These are phyloP conservation scores for Aspergillus hancockii DNA, from an alignment of 495 filamentous ascomycete genomes.

Conservation along the genomic window DNA sequence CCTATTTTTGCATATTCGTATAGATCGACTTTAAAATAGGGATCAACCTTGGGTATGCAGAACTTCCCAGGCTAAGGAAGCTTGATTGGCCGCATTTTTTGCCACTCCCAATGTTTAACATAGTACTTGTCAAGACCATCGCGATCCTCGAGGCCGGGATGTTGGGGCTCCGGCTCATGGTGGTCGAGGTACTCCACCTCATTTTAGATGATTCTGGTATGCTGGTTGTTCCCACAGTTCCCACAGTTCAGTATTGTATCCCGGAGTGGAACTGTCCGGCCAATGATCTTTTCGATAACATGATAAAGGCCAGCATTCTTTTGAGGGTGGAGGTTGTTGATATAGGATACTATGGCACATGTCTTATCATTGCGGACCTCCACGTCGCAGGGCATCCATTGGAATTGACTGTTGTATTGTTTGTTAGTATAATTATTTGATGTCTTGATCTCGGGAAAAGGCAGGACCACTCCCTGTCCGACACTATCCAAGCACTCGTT, in stretches of 20 bases:
- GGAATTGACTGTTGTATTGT: too few relatives aligned
- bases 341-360: conserved; percentile 47
- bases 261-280: conserved; percentile 55
- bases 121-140: conserved; percentile 14
- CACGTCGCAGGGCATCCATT: too few relatives aligned
- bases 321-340: conserved; percentile 62
- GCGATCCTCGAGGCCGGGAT: conserved; percentile 20
- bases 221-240: conserved; percentile 2
- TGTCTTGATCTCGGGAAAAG: too few relatives aligned
- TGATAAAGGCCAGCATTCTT: conserved; percentile 49
- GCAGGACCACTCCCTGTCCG: too few relatives aligned
- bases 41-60: conserved; percentile 1
- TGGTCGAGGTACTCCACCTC: conserved; percentile 19
- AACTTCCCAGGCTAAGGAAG: conserved; percentile 37
- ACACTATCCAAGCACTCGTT: too few relatives aligned
- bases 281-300: conserved; percentile 51
- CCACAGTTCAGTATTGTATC: conserved; percentile 33
- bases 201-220: conserved; percentile 23
- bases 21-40: conserved; percentile 21
- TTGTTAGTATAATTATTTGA: too few relatives aligned
- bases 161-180: conserved; percentile 14
- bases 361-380: neutral
- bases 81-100: conserved; percentile 20
- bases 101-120: conserved; percentile 13
- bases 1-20: conserved; percentile 27